Conservation (phyloP, 345 rosid genomes). For the Excoecaria cochinchinensis region DNA sequence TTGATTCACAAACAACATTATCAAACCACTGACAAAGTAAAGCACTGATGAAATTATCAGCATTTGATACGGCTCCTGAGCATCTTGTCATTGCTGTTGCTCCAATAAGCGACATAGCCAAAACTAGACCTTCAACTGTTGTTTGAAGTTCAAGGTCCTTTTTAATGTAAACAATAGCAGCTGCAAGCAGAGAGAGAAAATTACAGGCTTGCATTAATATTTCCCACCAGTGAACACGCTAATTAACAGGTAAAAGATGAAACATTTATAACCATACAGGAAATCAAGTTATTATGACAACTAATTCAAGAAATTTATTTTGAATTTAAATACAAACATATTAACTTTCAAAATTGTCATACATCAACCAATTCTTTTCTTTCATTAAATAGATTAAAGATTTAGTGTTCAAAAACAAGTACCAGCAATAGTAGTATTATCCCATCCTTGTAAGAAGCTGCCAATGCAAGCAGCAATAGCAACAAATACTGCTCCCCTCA, state of each 20-base stretch:
- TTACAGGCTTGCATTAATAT: too few species aligned
- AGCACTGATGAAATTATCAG: slow-evolving; percentile 70
- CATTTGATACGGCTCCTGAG: slow-evolving; percentile 94
- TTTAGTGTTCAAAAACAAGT: slow-evolving; percentile 11
- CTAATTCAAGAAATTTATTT: too few species aligned
- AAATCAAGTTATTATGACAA: too few species aligned
- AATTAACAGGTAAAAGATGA: too few species aligned
- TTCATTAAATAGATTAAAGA: too few species aligned
- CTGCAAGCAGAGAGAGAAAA: slow-evolving; percentile 39
- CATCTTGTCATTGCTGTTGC: slow-evolving; percentile 89
- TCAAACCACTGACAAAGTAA: slow-evolving; percentile 77
- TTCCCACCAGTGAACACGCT: too few species aligned
- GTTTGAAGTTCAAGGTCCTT: slow-evolving; percentile 59
- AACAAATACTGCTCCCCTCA: slow-evolving; percentile 82
- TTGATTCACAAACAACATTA: too few species aligned
- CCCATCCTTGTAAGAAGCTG: slow-evolving; percentile 99
- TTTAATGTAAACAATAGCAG: slow-evolving; percentile 82
- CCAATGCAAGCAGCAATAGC: slow-evolving; percentile 93
- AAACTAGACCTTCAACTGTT: slow-evolving; percentile 82
- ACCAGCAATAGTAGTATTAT: slow-evolving; percentile 99
- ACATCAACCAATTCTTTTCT: too few species aligned
- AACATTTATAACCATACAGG: too few species aligned
- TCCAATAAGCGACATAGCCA: slow-evolving; percentile 92
- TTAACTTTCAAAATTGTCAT: too few species aligned
- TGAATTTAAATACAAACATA: too few species aligned